phyloP scores from a whole-genome alignment of 1,284 basidiomycete genomes.

The Sanghuangporus weigelae region DNA sequence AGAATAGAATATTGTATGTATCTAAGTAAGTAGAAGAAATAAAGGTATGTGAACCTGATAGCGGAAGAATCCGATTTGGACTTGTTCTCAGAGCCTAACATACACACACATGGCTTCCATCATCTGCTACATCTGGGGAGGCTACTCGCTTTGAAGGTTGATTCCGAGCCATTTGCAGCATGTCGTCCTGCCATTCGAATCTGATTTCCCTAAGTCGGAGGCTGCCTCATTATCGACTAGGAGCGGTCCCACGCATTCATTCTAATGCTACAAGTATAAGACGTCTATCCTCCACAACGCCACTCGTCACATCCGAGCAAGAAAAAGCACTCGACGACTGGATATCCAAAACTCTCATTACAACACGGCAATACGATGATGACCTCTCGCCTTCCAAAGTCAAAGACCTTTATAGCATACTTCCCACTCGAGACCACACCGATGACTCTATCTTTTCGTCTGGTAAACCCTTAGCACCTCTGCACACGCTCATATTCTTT shows the following conservation, averaged over 20 bases:
- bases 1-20: not conserved
- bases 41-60: not conserved
- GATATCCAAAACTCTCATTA: not conserved
- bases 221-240: no score
- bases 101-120: no score
- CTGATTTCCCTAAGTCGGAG: no score
- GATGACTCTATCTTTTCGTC: not conserved
- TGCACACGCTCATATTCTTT: slow-evolving; percentile 71
- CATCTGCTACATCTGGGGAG: no score
- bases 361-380: not conserved
- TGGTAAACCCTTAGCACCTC: not conserved
- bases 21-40: not conserved
- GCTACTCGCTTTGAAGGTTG: no score
- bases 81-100: no score
- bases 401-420: slow-evolving; percentile 11
- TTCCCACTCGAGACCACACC: slow-evolving; percentile 11
- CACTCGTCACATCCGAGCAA: not conserved
- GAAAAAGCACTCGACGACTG: slow-evolving; percentile 8
- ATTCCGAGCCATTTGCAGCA: no score
- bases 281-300: not conserved
- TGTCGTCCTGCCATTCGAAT: no score
- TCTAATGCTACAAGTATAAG: not conserved
- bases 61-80: not conserved
- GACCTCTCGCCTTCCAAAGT: slow-evolving; percentile 11
- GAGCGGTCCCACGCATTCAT: no score